phyloP scores from a whole-genome alignment of 768 basidiomycete genomes.

The Kwoniella newhampshirensis region DNA sequence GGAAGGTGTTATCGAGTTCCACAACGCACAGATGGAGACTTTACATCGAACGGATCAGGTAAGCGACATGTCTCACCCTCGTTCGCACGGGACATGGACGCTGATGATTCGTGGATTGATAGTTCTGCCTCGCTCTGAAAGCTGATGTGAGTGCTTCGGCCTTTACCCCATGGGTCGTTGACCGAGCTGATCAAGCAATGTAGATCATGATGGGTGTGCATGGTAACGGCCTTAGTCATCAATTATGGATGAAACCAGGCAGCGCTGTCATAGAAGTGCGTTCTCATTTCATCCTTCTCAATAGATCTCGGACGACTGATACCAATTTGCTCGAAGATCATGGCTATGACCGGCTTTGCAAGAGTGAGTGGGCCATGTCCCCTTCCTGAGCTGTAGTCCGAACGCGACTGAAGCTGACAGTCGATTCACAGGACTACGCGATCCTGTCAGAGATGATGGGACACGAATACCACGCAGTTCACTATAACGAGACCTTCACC shows the following conservation, averaged over 20 bases:
- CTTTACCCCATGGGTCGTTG: too few species aligned
- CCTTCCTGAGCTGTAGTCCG: background rate
- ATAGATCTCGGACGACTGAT: too few species aligned
- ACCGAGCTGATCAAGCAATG: background rate
- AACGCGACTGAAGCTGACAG: background rate
- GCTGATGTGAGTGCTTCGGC: conserved; percentile 12
- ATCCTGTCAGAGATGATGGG: conserved; percentile 24
- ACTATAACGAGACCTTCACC: conserved; percentile 24
- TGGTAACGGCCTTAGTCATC: conserved; percentile 34
- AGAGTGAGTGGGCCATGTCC: conserved; percentile 8
- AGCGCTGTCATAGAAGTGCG: conserved; percentile 27
- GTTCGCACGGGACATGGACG: background rate
- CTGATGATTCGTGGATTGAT: background rate
- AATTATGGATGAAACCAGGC: conserved; percentile 29
- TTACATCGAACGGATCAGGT: conserved; percentile 15
- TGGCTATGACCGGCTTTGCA: conserved; percentile 23
- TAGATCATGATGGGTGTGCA: conserved; percentile 34
- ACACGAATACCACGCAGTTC: conserved; percentile 29
- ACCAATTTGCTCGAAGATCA: conserved; percentile 9
- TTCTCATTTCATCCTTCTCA: conserved; percentile 1
- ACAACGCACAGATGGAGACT: conserved; percentile 23
- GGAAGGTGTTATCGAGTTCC: conserved; percentile 26
- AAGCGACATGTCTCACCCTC: background rate
- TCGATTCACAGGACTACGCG: conserved; percentile 17
- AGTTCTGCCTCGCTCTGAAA: conserved; percentile 23